Percentiles rank a stretch among this genome's conserved stretches.
phyloP scores from a whole-genome alignment of 2,329 filamentous ascomycete species.

The Penicillium sp. region DNA sequence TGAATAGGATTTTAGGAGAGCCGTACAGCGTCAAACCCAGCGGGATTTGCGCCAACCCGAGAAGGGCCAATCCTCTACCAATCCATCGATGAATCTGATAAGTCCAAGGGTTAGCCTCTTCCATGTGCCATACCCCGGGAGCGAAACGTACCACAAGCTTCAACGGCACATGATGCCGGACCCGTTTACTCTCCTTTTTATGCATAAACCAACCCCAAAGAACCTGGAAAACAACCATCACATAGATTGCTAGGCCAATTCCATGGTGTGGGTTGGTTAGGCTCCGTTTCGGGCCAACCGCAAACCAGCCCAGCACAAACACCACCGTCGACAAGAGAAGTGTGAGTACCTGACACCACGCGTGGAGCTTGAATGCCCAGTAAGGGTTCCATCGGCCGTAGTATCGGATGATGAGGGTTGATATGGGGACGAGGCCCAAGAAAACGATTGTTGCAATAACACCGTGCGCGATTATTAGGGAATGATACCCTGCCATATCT shows the following conservation, averaged over 20 bases:
- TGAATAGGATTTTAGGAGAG: slow-evolving; percentile 82
- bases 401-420: slow-evolving; percentile 66
- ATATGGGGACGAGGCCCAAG: slow-evolving; percentile 63
- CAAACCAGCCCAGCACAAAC: slow-evolving; percentile 67
- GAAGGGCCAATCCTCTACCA: slow-evolving; percentile 75
- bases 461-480: slow-evolving; percentile 65
- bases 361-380: slow-evolving; percentile 64
- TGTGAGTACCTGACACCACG: slow-evolving; percentile 67
- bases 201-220: slow-evolving; percentile 65
- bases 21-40: slow-evolving; percentile 91
- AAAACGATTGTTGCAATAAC: slow-evolving; percentile 67
- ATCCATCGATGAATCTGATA: slow-evolving; percentile 82
- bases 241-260: slow-evolving; percentile 68
- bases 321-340: slow-evolving; percentile 67
- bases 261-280: slow-evolving; percentile 71
- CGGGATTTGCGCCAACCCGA: slow-evolving; percentile 86
- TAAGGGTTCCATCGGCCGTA: slow-evolving; percentile 61
- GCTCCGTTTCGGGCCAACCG: slow-evolving; percentile 65
- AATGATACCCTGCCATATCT: slow-evolving; percentile 63
- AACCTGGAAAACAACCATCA: slow-evolving; percentile 64
- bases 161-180: slow-evolving; percentile 60
- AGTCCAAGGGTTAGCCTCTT: slow-evolving; percentile 31
- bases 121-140: not conserved
- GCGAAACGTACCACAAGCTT: slow-evolving; percentile 60
- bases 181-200: slow-evolving; percentile 58